Percentiles rank a stretch among this genome's conserved stretches.
Evolutionary conservation across 257 asterid genomes (phyloP).

Genomic region (Gardenia jasminoides): DNA sequence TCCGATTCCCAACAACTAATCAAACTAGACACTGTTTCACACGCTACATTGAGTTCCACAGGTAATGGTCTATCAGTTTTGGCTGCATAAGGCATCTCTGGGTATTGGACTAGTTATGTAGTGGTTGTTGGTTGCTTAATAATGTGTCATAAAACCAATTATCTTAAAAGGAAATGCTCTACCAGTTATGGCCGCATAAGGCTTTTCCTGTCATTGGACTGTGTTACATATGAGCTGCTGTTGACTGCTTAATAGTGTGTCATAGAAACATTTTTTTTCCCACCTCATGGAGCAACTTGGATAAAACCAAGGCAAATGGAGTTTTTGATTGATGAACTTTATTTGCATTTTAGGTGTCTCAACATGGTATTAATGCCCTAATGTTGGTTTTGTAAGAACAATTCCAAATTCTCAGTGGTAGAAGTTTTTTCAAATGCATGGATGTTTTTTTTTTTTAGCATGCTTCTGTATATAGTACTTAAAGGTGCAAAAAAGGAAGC

Average conservation of each 20-base stretch:
- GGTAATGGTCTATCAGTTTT: slow-evolving; percentile 35
- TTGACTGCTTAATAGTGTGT: not conserved
- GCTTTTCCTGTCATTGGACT: not conserved
- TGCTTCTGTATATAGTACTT: not conserved
- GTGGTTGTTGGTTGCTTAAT: not conserved
- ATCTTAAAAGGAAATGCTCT: not conserved
- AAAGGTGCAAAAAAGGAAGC: not conserved
- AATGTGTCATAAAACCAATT: not conserved
- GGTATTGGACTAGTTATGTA: not conserved
- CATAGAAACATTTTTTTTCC: not conserved
- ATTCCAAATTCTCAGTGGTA: not conserved
- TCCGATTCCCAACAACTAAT: slow-evolving; percentile 94
- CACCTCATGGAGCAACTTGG: not conserved
- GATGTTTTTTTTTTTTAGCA: not conserved
- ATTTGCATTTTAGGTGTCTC: not conserved
- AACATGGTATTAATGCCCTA: not conserved
- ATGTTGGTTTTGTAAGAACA: not conserved
- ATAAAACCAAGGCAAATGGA: not conserved
- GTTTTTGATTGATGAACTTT: not conserved
- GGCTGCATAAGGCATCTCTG: not conserved
- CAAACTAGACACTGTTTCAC: slow-evolving; percentile 96
- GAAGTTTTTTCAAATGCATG: not conserved
- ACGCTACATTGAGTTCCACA: slow-evolving; percentile 86
- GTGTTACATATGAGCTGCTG: not conserved
- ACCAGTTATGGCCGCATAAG: not conserved